These are phyloP conservation scores for Colletotrichum spinosum DNA, from an alignment of 2,329 filamentous ascomycete species.

Conservation along the genomic window DNA sequence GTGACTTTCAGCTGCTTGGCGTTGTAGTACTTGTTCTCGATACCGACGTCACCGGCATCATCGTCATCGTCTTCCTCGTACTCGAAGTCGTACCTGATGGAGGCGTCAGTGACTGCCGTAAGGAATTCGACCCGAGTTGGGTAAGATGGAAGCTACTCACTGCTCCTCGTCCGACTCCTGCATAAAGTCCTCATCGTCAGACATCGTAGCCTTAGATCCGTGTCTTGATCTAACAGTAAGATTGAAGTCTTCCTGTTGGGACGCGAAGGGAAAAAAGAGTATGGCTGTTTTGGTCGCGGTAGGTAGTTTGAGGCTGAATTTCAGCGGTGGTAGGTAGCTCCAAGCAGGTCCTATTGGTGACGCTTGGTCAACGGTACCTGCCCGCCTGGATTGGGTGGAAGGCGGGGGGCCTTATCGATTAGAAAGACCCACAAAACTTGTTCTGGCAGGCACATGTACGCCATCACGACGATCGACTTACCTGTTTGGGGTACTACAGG, in stretches of 20 bases:
- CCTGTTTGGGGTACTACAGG: no score
- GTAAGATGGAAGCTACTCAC: constrained; percentile 41
- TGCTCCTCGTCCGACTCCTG: constrained; percentile 61
- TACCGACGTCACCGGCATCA: constrained; percentile 88
- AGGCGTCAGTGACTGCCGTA: constrained; percentile 31
- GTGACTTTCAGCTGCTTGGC: constrained; percentile 94
- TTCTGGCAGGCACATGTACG: no score
- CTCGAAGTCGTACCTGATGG: constrained; percentile 86
- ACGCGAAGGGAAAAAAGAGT: background rate
- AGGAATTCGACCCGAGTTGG: no score
- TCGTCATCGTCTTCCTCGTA: constrained; percentile 95
- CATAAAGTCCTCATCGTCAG: constrained; percentile 64
- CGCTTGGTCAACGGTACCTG: background rate
- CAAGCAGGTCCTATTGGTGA: constrained; percentile 22
- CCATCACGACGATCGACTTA: no score
- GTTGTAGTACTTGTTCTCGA: constrained; percentile 99
- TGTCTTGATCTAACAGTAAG: background rate
- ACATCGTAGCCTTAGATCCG: constrained; percentile 51
- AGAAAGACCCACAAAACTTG: constrained; percentile 13
- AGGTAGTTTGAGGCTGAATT: background rate
- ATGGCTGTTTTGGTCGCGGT: constrained; percentile 1
- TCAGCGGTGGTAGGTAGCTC: background rate
- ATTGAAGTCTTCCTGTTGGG: background rate
- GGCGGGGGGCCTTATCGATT: constrained; percentile 39
- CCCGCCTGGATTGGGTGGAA: background rate